These are phyloP conservation scores for Pseudisothecium myosuroides DNA, from an alignment of 225 moss, liverwort and hornwort genomes.

Conservation along the genomic window DNA sequence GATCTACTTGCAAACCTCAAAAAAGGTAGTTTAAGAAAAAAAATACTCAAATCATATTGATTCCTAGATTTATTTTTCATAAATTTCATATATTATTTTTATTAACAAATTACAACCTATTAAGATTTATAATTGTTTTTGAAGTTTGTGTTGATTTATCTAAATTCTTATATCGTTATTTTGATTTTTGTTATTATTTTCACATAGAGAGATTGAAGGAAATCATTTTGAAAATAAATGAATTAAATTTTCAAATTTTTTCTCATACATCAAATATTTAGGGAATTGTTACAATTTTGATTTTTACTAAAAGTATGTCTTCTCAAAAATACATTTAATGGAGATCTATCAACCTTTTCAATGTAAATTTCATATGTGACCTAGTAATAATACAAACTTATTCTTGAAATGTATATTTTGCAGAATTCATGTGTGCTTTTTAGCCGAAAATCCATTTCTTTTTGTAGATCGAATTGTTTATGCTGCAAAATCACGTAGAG, in stretches of 20 bases:
- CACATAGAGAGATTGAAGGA: neutral
- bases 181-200: neutral
- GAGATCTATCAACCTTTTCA: too few species aligned
- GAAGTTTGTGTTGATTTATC: neutral
- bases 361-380: accelerated
- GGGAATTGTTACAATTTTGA: neutral
- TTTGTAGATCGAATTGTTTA: constrained; percentile 48
- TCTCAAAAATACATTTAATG: neutral
- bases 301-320: neutral
- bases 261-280: neutral
- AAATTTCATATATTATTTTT: too few species aligned
- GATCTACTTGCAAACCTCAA: neutral
- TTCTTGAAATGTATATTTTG: neutral
- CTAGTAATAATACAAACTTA: neutral
- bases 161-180: accelerated
- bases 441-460: constrained; percentile 45
- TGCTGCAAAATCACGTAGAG: constrained; percentile 30
- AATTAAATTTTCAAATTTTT: too few species aligned
- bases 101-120: neutral
- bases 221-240: neutral
- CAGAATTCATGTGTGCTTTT: constrained; percentile 70
- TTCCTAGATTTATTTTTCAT: neutral
- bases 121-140: neutral
- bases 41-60: neutral
- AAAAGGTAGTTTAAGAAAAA: neutral